Evolutionary conservation across 768 basidiomycete genomes (phyloP).

Genomic region (Russula sp.): DNA sequence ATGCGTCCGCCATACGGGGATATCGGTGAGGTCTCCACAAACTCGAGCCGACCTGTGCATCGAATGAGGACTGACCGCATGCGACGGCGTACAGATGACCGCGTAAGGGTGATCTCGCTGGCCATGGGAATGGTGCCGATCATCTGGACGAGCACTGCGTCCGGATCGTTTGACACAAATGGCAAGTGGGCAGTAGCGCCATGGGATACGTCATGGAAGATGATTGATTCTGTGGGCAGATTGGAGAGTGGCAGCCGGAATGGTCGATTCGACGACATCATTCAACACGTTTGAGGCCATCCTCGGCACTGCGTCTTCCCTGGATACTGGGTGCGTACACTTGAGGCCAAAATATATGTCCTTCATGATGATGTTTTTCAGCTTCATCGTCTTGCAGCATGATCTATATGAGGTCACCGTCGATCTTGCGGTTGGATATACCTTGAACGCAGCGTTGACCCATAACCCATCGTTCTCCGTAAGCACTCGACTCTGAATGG

Average conservation of each 20-base stretch:
- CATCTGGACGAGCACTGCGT: constrained; percentile 71
- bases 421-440: constrained; percentile 84
- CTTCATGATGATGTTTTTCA: constrained; percentile 20
- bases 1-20: constrained; percentile 84
- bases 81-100: constrained; percentile 52
- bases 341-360: background rate
- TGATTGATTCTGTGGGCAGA: constrained; percentile 35
- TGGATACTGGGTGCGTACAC: constrained; percentile 48
- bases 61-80: constrained; percentile 4
- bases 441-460: constrained; percentile 64
- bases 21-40: constrained; percentile 41
- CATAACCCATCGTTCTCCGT: constrained; percentile 63
- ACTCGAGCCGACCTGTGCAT: background rate
- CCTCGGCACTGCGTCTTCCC: constrained; percentile 54
- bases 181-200: constrained; percentile 33
- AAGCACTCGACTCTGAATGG: constrained; percentile 17
- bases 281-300: constrained; percentile 66
- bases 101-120: constrained; percentile 81
- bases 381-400: constrained; percentile 87
- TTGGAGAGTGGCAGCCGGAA: constrained; percentile 80
- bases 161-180: constrained; percentile 62
- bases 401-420: constrained; percentile 82
- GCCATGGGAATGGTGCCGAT: constrained; percentile 91
- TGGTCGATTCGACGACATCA: constrained; percentile 57
- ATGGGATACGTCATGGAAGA: background rate